Evolutionary conservation across 768 basidiomycete species (phyloP).

Genomic region (Suillus brevipes): DNA sequence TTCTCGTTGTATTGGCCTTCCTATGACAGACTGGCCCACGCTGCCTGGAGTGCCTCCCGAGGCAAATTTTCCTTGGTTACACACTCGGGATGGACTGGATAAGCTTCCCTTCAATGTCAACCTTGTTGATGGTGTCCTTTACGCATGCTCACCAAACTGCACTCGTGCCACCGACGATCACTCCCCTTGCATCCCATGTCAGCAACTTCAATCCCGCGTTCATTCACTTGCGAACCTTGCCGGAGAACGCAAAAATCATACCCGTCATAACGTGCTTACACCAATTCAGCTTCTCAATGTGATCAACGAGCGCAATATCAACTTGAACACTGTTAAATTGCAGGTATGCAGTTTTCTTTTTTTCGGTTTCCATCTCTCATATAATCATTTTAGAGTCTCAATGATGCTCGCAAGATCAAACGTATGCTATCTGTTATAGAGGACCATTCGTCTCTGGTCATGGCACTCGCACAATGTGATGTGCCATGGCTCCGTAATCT

Average conservation of each 20-base stretch:
- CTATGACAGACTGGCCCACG: constrained; percentile 1
- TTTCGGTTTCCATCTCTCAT: not conserved
- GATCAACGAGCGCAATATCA: not conserved
- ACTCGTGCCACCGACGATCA: not conserved
- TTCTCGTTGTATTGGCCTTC: constrained; percentile 2
- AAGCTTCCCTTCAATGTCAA: constrained; percentile 4
- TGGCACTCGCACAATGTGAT: constrained; percentile 3
- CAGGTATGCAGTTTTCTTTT: constrained; percentile 3
- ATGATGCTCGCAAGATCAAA: not conserved
- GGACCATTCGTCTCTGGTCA: not conserved
- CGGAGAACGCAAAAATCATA: no score
- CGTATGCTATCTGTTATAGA: not conserved
- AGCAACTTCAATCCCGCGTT: not conserved
- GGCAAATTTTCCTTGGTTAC: constrained; percentile 4
- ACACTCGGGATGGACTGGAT: not conserved
- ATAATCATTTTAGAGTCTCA: constrained; percentile 2
- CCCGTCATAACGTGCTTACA: not conserved
- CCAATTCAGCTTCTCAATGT: not conserved
- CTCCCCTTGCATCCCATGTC: not conserved
- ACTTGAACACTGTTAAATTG: constrained; percentile 2
- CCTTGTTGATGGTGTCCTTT: not conserved
- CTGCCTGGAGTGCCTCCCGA: not conserved
- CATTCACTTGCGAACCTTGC: not conserved
- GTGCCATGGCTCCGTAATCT: constrained; percentile 1
- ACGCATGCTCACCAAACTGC: constrained; percentile 6